Percentiles rank a stretch among this genome's conserved stretches.
phyloP scores from a whole-genome alignment of 2,329 filamentous ascomycete species.

The Aspergillus latus region DNA sequence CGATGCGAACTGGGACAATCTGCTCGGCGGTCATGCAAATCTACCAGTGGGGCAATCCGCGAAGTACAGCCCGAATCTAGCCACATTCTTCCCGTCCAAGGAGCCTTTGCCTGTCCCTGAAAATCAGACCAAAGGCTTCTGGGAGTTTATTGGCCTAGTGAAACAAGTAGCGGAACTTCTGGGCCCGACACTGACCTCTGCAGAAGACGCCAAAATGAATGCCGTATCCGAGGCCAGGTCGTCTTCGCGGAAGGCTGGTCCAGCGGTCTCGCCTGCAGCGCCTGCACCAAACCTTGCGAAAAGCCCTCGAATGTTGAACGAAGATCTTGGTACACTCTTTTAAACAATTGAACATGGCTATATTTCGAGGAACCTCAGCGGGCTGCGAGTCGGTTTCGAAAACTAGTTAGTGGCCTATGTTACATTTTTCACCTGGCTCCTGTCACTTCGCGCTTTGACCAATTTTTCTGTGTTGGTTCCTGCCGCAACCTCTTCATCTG shows the following conservation, averaged over 20 bases:
- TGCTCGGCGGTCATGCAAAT: constrained; percentile 39
- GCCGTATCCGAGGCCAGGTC: neutral
- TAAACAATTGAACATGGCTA: constrained; percentile 12
- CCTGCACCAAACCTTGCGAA: constrained; percentile 12
- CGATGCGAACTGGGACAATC: constrained; percentile 43
- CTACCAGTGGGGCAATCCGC: constrained; percentile 36
- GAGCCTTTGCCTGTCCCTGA: constrained; percentile 13
- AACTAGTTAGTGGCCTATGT: constrained; percentile 2
- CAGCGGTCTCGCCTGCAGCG: constrained; percentile 3
- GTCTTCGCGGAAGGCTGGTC: neutral
- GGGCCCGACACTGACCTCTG: constrained; percentile 19
- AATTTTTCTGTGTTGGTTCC: neutral
- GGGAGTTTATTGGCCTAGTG: constrained; percentile 37
- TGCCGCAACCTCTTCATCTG: neutral
- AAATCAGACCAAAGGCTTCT: constrained; percentile 32
- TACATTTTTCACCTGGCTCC: constrained; percentile 1
- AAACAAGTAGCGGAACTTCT: constrained; percentile 36
- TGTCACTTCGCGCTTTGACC: neutral
- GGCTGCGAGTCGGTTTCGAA: neutral
- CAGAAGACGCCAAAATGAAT: neutral
- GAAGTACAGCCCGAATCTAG: constrained; percentile 31
- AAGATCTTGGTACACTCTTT: constrained; percentile 33
- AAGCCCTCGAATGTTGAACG: constrained; percentile 20
- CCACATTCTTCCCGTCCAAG: constrained; percentile 38
- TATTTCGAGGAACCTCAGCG: neutral